Evolutionary conservation across 441 rosid species (phyloP), one percentile per base, ranked within the genome.

Genomic region (Erodium trifolium): DNA sequence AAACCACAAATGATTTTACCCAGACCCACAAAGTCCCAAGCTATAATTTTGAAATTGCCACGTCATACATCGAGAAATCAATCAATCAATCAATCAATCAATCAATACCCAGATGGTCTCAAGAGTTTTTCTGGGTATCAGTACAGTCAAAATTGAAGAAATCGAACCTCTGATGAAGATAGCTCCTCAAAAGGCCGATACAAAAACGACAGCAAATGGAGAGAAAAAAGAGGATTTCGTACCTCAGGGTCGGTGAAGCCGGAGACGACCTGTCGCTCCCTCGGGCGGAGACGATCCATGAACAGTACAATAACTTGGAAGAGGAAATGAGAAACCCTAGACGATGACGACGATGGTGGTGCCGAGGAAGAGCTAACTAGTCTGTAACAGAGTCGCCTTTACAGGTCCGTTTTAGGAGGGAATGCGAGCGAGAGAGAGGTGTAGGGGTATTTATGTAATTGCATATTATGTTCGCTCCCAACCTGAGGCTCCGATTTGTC

Each of bases 161-260:
- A 41, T 7, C 12, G 5, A 41, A 41, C 9, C 4, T 34, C 37
- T 34, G 37, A 34, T 34, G 37, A 34, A 34, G 37, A 34, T 34
- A 34, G 37, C 37, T 34, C 4, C 4, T 34, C 37, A 34, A 3
- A 41, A 41, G 8, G 2, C 47, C 9, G 11, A 41, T 41, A 41
- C 47, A 41, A 6, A 41, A 9, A 41, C 5, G 37, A 34, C 37
- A 5, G 47, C 47, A 9, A 7, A 9, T 9, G 5, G 47, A 41
- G 47, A 41, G 47, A 37, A 37, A 9, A 47, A 47, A 47, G 9
- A 8, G 55, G 55, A 34, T 34, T 11, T 11, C 4, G 16, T 73
- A 86, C 93, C 93, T 88, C 93, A 37, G 84, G 65, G 31, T 68
- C 60, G 3, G 79, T 68, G 77, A 88, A 88, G 67, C 93, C 88